Percentiles rank a stretch among this genome's conserved stretches.
Conservation (phyloP, 2,329 filamentous ascomycete species). For the Leptographium lundbergii region DNA sequence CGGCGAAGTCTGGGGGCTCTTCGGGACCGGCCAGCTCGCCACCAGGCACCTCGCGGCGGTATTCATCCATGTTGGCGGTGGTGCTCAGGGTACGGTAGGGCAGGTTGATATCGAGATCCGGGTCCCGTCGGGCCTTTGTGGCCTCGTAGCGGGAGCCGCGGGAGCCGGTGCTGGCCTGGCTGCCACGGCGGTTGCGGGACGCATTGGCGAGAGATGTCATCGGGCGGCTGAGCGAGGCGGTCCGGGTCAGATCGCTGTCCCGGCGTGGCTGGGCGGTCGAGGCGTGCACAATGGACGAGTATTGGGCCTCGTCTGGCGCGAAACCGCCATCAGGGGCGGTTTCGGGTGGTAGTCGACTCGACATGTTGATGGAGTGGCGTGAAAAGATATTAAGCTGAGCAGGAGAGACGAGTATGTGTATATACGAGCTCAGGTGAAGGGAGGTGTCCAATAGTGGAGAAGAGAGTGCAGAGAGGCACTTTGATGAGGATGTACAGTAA, state of each 20-base stretch:
- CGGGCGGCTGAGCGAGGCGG: background rate
- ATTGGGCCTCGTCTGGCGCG: background rate
- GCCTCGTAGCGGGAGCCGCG: background rate
- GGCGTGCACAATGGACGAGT: background rate
- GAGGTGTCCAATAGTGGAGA: background rate
- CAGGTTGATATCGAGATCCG: slow-evolving; percentile 29
- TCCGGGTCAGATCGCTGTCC: background rate
- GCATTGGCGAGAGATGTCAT: slow-evolving; percentile 3
- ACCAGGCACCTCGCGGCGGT: slow-evolving; percentile 38
- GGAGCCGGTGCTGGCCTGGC: background rate
- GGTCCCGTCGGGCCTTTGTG: slow-evolving; percentile 15
- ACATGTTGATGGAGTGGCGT: background rate
- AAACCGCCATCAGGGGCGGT: background rate
- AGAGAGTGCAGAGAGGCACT: background rate
- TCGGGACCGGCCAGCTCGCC: slow-evolving; percentile 36
- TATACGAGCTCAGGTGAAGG: background rate
- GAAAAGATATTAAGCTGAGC: background rate
- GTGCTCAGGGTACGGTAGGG: slow-evolving; percentile 43
- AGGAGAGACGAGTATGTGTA: background rate
- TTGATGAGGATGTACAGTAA: background rate
- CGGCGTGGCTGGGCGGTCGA: background rate
- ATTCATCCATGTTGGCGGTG: slow-evolving; percentile 43
- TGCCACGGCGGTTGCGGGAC: background rate
- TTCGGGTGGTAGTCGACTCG: background rate
- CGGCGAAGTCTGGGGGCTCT: slow-evolving; percentile 31